phyloP scores from a whole-genome alignment of 495 filamentous ascomycete species.

The Aspergillus carlsbadensis region DNA sequence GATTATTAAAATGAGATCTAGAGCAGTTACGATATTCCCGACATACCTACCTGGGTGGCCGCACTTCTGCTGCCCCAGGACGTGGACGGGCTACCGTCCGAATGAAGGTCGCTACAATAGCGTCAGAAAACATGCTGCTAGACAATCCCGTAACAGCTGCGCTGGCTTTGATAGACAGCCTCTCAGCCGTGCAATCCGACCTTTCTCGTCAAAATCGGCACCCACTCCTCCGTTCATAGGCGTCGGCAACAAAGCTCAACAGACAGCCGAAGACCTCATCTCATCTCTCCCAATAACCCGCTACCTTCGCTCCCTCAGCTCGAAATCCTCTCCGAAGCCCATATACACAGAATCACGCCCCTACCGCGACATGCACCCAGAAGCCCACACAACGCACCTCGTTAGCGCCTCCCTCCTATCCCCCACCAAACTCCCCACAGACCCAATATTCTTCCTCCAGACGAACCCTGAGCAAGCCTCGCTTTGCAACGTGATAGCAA shows the following conservation, averaged over 20 bases:
- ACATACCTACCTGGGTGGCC: no score
- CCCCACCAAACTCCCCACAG: background rate
- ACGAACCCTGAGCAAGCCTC: no score
- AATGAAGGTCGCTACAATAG: no score
- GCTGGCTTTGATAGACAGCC: background rate
- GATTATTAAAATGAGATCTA: no score
- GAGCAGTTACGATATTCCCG: no score
- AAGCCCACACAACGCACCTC: background rate
- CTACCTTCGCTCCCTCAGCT: background rate
- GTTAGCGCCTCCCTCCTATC: background rate
- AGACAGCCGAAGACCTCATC: background rate
- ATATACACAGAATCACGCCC: background rate
- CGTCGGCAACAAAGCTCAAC: background rate
- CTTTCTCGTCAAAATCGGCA: background rate
- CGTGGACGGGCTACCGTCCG: no score
- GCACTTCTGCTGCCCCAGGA: no score
- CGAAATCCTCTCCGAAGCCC: background rate
- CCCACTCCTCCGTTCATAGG: background rate
- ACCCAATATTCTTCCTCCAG: background rate
- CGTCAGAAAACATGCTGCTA: background rate
- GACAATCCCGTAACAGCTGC: background rate
- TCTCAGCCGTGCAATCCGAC: background rate
- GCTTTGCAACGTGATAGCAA: background rate
- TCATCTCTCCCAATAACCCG: background rate
- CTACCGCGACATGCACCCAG: background rate